Conservation (phyloP, 2,329 filamentous ascomycete species). For the Colletotrichum tabaci region DNA sequence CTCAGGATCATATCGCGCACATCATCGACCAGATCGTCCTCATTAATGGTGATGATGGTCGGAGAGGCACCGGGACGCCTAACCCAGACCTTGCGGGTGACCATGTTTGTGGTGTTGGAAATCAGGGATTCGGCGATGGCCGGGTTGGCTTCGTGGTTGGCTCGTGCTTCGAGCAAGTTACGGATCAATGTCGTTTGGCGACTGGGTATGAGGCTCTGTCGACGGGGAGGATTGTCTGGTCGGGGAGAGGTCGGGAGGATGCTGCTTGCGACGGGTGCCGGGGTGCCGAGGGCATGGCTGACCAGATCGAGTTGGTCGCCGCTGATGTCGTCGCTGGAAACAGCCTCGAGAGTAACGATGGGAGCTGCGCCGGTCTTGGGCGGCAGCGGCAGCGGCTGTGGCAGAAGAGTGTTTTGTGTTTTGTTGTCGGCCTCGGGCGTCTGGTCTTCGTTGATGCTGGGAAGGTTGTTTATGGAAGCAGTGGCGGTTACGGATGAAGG, state of each 20-base stretch:
- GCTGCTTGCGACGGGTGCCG: slow-evolving; percentile 32
- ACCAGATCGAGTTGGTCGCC: slow-evolving; percentile 38
- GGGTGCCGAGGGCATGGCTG: slow-evolving; percentile 40
- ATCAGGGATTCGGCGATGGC: slow-evolving; percentile 53
- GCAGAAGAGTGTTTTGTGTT: slow-evolving; percentile 4
- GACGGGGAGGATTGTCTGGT: slow-evolving; percentile 50
- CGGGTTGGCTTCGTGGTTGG: slow-evolving; percentile 56
- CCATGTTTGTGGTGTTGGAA: slow-evolving; percentile 66
- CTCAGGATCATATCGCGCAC: slow-evolving; percentile 91
- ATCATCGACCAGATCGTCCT: slow-evolving; percentile 95
- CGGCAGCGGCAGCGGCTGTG: slow-evolving; percentile 6
- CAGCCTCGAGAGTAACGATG: slow-evolving; percentile 21
- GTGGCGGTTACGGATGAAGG: slow-evolving; percentile 49
- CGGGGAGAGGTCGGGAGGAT: slow-evolving; percentile 42
- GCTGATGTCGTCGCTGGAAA: slow-evolving; percentile 18
- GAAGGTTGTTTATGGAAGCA: slow-evolving; percentile 32
- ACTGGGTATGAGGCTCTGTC: slow-evolving; percentile 62
- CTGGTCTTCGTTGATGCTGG: slow-evolving; percentile 43
- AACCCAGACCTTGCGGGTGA: slow-evolving; percentile 92
- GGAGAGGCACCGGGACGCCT: slow-evolving; percentile 88
- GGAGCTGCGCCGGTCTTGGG: slow-evolving; percentile 21
- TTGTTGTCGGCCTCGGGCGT: slow-evolving; percentile 23
- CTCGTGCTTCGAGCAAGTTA: slow-evolving; percentile 65
- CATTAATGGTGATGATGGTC: slow-evolving; percentile 86
- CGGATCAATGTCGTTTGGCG: slow-evolving; percentile 64